Conservation (phyloP, 345 rosid genomes). For the Corchorus capsularis region DNA sequence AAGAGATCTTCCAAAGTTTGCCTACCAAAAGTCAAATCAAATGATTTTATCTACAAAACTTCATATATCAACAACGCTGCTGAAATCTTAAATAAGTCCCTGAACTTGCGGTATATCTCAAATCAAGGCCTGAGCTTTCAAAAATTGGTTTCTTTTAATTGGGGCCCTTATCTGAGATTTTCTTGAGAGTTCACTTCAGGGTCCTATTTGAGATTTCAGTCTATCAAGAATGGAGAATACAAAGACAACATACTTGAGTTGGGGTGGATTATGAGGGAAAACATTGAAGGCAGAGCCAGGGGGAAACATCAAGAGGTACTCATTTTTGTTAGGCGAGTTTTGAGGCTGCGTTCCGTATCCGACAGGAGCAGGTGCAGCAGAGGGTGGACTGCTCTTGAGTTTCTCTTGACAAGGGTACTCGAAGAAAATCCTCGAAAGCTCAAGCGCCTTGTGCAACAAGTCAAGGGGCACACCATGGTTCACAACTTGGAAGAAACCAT, state of each 20-base stretch:
- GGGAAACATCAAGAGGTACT: constrained; percentile 43
- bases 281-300: constrained; percentile 47
- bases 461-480: constrained; percentile 48
- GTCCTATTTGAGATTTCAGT: too few species aligned
- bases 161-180: too few species aligned
- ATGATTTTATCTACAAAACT: neutral
- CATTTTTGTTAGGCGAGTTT: constrained; percentile 45
- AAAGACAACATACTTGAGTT: constrained; percentile 35
- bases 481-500: constrained; percentile 55
- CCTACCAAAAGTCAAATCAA: constrained; percentile 23
- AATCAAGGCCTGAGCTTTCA: too few species aligned
- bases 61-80: neutral
- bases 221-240: neutral
- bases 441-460: constrained; percentile 37
- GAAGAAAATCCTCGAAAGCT: constrained; percentile 47
- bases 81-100: too few species aligned
- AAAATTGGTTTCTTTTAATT: too few species aligned
- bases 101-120: too few species aligned
- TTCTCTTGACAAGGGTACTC: constrained; percentile 41
- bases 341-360: constrained; percentile 45
- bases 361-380: constrained; percentile 44
- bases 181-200: too few species aligned
- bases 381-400: constrained; percentile 26
- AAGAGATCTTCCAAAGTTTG: constrained; percentile 42
- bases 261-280: constrained; percentile 45